A percentile compares a stretch with the other conserved stretches of the same genome.
Evolutionary conservation across 352 stramenopile species (phyloP).

Genomic region (Phytophthora nicotianae): DNA sequence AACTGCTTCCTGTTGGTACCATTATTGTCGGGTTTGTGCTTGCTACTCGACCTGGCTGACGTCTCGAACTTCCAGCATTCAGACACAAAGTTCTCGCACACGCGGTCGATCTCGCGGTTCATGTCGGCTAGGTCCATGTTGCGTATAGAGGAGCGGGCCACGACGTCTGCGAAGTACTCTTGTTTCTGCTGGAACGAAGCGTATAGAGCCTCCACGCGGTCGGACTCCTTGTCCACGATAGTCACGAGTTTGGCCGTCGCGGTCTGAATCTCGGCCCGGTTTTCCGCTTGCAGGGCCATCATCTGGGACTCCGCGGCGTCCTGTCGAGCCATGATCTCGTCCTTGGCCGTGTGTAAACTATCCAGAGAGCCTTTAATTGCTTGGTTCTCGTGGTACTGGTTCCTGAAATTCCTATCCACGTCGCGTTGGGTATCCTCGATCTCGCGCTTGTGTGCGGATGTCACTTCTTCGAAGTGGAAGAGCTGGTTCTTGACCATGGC

Average conservation of each 20-base stretch:
- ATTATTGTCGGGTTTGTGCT: slow-evolving; percentile 56
- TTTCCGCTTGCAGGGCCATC: slow-evolving; percentile 72
- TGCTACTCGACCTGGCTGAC: slow-evolving; percentile 67
- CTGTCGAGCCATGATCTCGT: slow-evolving; percentile 59
- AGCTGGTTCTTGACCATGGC: slow-evolving; percentile 72
- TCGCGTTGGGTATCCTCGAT: slow-evolving; percentile 67
- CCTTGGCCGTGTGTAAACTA: slow-evolving; percentile 47
- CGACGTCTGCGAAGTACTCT: slow-evolving; percentile 78
- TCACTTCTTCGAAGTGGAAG: slow-evolving; percentile 76
- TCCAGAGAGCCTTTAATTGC: slow-evolving; percentile 45
- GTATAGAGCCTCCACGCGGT: slow-evolving; percentile 83
- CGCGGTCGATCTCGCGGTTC: slow-evolving; percentile 79
- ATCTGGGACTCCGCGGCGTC: slow-evolving; percentile 66
- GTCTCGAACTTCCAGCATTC: slow-evolving; percentile 91
- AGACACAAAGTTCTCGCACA: slow-evolving; percentile 79
- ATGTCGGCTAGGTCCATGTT: slow-evolving; percentile 85
- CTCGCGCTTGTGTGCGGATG: slow-evolving; percentile 58
- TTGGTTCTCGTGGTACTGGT: slow-evolving; percentile 64
- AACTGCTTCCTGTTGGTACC: slow-evolving; percentile 63
- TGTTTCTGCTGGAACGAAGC: slow-evolving; percentile 82
- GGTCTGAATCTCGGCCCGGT: slow-evolving; percentile 73
- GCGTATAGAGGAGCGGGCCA: slow-evolving; percentile 75
- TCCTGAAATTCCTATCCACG: slow-evolving; percentile 59
- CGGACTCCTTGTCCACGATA: slow-evolving; percentile 82
- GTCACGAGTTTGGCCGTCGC: slow-evolving; percentile 65